Percentiles rank a stretch among this genome's conserved stretches.
These are phyloP conservation scores for Gossypium gossypioides DNA, from an alignment of 441 rosid species.

Conservation along the genomic window DNA sequence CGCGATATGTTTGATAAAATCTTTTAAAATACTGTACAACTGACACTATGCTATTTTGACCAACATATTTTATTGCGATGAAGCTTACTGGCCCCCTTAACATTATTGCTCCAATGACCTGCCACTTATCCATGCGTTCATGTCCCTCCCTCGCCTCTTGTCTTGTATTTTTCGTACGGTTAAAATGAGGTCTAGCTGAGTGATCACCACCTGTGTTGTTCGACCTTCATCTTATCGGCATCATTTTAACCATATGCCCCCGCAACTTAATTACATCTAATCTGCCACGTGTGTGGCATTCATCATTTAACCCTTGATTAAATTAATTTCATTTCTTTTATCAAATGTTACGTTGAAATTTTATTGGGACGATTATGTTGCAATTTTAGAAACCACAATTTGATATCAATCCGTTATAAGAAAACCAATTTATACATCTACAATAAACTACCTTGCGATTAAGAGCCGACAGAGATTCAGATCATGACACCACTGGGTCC, in stretches of 20 bases:
- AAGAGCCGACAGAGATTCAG: constrained; percentile 28
- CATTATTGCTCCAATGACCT: neutral
- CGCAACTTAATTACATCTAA: neutral
- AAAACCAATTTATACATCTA: too few relatives aligned
- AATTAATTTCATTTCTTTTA: too few relatives aligned
- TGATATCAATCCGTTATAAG: too few relatives aligned
- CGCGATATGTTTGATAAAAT: neutral
- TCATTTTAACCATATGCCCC: neutral
- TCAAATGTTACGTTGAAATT: too few relatives aligned
- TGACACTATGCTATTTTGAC: neutral
- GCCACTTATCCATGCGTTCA: neutral
- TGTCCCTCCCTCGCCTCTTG: neutral
- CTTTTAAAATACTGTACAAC: neutral
- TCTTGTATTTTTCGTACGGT: neutral
- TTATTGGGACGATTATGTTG: too few relatives aligned
- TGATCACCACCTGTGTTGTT: too few relatives aligned
- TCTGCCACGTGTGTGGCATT: too few relatives aligned
- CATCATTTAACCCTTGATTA: neutral
- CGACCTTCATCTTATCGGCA: too few relatives aligned
- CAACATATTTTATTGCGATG: neutral
- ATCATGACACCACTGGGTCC: constrained; percentile 22
- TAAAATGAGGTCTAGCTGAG: neutral
- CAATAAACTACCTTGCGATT: neutral
- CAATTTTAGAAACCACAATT: too few relatives aligned
- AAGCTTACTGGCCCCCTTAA: neutral